These are phyloP conservation scores for Claviceps sp. DNA, from an alignment of 2,329 filamentous ascomycete species.

Conservation along the genomic window DNA sequence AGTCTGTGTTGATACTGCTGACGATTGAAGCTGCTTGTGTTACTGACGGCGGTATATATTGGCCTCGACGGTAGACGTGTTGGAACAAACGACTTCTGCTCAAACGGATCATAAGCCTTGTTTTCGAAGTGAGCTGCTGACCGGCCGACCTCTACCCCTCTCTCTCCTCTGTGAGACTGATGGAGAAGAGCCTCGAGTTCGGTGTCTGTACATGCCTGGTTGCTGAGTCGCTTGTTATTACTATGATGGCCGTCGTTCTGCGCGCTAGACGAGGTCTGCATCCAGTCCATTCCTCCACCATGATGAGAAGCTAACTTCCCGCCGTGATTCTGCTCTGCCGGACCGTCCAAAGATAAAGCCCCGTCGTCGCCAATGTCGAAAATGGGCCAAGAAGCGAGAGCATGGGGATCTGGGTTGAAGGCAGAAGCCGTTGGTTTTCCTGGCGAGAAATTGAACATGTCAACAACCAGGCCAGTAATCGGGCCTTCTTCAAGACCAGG, in stretches of 20 bases:
- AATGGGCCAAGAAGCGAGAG: conserved; percentile 19
- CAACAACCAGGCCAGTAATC: conserved; percentile 20
- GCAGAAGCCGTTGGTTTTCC: conserved; percentile 19
- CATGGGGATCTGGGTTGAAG: conserved; percentile 16
- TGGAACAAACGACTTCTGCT: conserved; percentile 22
- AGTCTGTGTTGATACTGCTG: conserved; percentile 8
- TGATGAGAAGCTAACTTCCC: conserved; percentile 15
- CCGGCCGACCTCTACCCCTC: conserved; percentile 18
- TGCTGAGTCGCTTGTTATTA: conserved; percentile 7
- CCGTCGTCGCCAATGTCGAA: conserved; percentile 16
- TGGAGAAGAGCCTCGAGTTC: conserved; percentile 17
- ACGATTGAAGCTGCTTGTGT: not conserved
- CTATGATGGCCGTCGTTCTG: conserved; percentile 16
- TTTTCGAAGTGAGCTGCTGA: conserved; percentile 29
- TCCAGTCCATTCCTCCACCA: conserved; percentile 25
- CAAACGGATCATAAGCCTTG: conserved; percentile 20
- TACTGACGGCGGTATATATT: conserved; percentile 13
- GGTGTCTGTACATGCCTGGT: conserved; percentile 10
- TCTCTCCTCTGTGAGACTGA: conserved; percentile 11
- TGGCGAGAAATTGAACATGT: conserved; percentile 24
- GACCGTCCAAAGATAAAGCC: conserved; percentile 11
- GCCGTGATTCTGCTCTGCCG: conserved; percentile 14
- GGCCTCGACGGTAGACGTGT: conserved; percentile 22
- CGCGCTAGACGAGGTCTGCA: conserved; percentile 17
- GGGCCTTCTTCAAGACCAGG: conserved; percentile 16